A percentile compares a stretch with the other conserved stretches of the same genome.
Conservation (phyloP, 345 rosid genomes). For the Populus tremula region DNA sequence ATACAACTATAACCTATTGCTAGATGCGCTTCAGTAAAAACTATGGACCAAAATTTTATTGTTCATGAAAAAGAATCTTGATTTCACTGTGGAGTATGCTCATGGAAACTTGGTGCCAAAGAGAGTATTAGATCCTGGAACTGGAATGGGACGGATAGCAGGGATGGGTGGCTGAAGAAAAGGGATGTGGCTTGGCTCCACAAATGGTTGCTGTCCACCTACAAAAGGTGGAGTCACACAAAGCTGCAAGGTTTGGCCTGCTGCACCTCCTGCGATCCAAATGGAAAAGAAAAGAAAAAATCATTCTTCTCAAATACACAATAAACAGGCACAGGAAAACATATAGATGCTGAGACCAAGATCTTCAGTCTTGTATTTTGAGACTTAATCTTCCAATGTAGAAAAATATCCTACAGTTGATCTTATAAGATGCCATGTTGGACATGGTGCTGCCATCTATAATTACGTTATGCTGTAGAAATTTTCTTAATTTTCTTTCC, state of each 20-base stretch:
- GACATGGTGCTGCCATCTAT: neutral
- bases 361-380: too few species aligned
- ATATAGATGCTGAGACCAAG: neutral
- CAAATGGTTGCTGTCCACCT: conserved; percentile 41
- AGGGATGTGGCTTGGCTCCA: conserved; percentile 39
- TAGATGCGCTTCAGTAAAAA: neutral
- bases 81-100: conserved; percentile 4
- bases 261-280: conserved; percentile 31
- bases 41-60: conserved; percentile 29
- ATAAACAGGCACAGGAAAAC: neutral
- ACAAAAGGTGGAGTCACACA: conserved; percentile 45
- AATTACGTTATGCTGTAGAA: neutral
- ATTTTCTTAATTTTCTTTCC: neutral
- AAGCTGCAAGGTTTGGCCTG: conserved; percentile 40
- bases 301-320: neutral
- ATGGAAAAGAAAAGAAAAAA: neutral
- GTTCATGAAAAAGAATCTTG: conserved; percentile 12
- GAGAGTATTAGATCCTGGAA: conserved; percentile 42
- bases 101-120: conserved; percentile 44
- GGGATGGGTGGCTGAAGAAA: conserved; percentile 48
- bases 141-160: conserved; percentile 25
- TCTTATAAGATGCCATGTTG: too few species aligned
- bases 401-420: too few species aligned
- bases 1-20: neutral
- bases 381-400: too few species aligned